phyloP scores from a whole-genome alignment of 2,329 filamentous ascomycete species.

The Aspergillus glaucus region DNA sequence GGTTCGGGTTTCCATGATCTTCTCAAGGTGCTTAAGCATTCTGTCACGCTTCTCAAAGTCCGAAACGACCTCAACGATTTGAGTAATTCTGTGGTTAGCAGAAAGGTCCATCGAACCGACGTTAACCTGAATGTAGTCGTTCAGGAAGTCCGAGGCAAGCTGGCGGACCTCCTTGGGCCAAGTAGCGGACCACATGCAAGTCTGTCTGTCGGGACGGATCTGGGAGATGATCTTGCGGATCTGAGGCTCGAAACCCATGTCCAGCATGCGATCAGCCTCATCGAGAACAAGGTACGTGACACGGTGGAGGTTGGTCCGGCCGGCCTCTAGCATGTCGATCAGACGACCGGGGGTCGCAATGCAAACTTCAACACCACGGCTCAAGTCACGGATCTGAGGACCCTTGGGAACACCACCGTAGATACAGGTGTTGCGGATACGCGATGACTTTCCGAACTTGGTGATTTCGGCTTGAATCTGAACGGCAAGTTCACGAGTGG shows the following conservation, averaged over 20 bases:
- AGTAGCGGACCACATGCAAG: constrained; percentile 99
- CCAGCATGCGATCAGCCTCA: constrained; percentile 98
- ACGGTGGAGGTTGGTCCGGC: constrained; percentile 95
- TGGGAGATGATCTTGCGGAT: constrained; percentile 98
- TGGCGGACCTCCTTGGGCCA: constrained; percentile 98
- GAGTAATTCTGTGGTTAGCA: constrained; percentile 95
- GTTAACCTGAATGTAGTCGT: constrained; percentile 98
- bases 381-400: constrained; percentile 89
- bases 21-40: constrained; percentile 96
- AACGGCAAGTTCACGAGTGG: constrained; percentile 94
- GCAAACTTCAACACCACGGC: constrained; percentile 93
- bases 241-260: constrained; percentile 99
- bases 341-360: constrained; percentile 96
- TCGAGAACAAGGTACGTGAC: constrained; percentile 98
- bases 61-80: constrained; percentile 91
- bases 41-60: constrained; percentile 97
- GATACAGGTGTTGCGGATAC: constrained; percentile 97
- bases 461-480: constrained; percentile 98
- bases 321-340: constrained; percentile 97
- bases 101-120: constrained; percentile 93
- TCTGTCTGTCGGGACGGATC: constrained; percentile 96
- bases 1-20: constrained; percentile 91
- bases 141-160: constrained; percentile 81
- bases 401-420: constrained; percentile 99
- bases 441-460: constrained; percentile 96